These are phyloP conservation scores for Lentinula sp. DNA, from an alignment of 768 basidiomycete species.

Conservation along the genomic window DNA sequence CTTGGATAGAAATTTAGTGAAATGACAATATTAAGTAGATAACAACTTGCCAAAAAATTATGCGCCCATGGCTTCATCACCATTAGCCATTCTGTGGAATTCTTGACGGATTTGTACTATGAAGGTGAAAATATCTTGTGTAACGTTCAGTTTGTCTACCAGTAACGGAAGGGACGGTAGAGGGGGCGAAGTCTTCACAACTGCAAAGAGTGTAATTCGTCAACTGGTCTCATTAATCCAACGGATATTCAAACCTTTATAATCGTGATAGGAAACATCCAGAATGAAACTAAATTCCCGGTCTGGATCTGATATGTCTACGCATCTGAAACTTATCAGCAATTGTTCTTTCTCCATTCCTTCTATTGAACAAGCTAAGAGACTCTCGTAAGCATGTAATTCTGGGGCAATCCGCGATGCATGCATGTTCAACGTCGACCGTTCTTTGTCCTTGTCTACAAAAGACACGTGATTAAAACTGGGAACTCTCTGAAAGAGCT, in stretches of 20 bases:
- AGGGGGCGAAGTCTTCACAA: slow-evolving; percentile 73
- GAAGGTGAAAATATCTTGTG: slow-evolving; percentile 65
- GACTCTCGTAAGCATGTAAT: slow-evolving; percentile 47
- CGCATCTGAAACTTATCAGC: slow-evolving; percentile 62
- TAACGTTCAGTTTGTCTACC: slow-evolving; percentile 64
- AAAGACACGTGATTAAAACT: neutral
- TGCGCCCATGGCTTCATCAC: neutral
- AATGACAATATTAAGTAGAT: neutral
- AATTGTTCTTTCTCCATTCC: slow-evolving; percentile 71
- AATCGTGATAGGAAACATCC: slow-evolving; percentile 58
- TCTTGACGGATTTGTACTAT: slow-evolving; percentile 59
- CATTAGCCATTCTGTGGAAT: slow-evolving; percentile 19
- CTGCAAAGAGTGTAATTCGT: slow-evolving; percentile 30
- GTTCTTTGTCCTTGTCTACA: slow-evolving; percentile 66
- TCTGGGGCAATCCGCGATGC: slow-evolving; percentile 50
- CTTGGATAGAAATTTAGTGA: neutral
- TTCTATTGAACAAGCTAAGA: slow-evolving; percentile 64
- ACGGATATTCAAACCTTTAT: slow-evolving; percentile 48
- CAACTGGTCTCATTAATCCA: neutral
- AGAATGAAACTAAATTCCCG: slow-evolving; percentile 71
- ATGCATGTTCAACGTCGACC: slow-evolving; percentile 44
- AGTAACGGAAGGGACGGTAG: slow-evolving; percentile 63
- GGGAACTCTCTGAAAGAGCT: neutral
- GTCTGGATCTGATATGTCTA: slow-evolving; percentile 53
- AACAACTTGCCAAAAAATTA: neutral